Conservation (phyloP, 352 stramenopile species). For the Pythium brachiatum region DNA sequence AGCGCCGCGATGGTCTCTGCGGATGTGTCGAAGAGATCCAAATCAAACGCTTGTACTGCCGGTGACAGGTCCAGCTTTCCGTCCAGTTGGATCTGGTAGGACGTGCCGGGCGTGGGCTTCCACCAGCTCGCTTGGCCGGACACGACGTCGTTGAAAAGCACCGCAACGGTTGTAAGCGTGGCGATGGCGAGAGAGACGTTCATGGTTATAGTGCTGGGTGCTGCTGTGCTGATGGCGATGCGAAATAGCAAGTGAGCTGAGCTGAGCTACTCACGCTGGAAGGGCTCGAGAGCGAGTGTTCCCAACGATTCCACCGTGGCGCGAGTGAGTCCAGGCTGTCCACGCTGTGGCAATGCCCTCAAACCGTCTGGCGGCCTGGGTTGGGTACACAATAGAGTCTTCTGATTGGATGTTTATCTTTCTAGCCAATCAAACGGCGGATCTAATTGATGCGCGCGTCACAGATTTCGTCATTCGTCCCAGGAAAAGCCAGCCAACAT, state of each 20-base stretch:
- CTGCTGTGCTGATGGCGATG: not conserved
- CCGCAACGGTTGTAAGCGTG: not conserved
- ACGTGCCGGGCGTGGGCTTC: conserved; percentile 36
- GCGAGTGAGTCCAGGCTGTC: no score
- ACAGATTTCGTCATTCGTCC: conserved; percentile 3
- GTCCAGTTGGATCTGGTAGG: conserved; percentile 40
- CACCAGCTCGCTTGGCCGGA: conserved; percentile 25
- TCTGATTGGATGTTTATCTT: not conserved
- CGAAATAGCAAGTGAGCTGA: conserved; percentile 1
- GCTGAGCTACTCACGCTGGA: no score
- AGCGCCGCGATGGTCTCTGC: conserved; percentile 28
- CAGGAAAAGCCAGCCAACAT: no score
- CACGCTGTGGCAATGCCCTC: not conserved
- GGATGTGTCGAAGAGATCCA: conserved; percentile 42
- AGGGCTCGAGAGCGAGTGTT: no score
- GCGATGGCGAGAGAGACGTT: not conserved
- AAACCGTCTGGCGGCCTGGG: not conserved
- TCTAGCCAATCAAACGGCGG: not conserved
- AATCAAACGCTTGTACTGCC: conserved; percentile 35
- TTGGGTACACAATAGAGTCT: not conserved
- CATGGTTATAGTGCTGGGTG: not conserved
- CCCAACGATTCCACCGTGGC: no score
- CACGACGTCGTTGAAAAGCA: not conserved
- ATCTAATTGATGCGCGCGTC: not conserved
- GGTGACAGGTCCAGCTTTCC: conserved; percentile 32